Base-by-base conservation (phyloP, 202 grass and related monocot species). In the Brachypodium distachyon region DNA sequence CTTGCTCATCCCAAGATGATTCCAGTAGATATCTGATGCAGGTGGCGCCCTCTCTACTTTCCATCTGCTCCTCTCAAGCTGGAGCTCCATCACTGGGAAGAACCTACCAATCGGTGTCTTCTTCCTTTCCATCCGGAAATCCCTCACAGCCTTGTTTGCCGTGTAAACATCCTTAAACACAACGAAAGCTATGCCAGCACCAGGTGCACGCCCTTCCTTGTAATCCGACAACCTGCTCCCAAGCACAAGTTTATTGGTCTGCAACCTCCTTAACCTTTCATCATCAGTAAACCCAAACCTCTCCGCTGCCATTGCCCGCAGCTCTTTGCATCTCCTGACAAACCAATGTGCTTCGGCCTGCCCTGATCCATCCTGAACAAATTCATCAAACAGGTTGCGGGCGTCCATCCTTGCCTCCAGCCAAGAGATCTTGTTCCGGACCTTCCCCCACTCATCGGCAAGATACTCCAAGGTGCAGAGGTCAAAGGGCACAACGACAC, bases 161-260 rank as follows among this genome's bases (percentile, higher is more conserved):
- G 96, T 94, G 77, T 95, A 99, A 18, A 99, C 92, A 31, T 99
- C 96, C 82, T 99, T 99, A 63, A 99, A 99, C 19, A 99, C 81
- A 10, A 99, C 89, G 37, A 99, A 95, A 12, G 89, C 96, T 74
- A 99, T 72, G 23, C 96, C 92, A 12, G 92, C 91, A 29, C 96
- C 96, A 0, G 82, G 87, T 1, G 91, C 89, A 22, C 81, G 26
- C 28, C 85, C 87, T 84, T 96, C 87, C 83, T 84, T 92, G 48
- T 99, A 99, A 80, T 99, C 92, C 0, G 79, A 85, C 23, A 99
- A 84, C 71, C 56, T 95, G 60, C 87, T 99, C 28, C 80, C 72
- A 7, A 99, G 80, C 18, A 95, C 79, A 44, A 99, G 77, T 27
- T 84, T 95, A 85, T 81, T 90, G 18, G 85, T 90, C 31, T 90